Evolutionary conservation across 2,329 filamentous ascomycete species (phyloP).

Genomic region (Herpotrichia juniperi): DNA sequence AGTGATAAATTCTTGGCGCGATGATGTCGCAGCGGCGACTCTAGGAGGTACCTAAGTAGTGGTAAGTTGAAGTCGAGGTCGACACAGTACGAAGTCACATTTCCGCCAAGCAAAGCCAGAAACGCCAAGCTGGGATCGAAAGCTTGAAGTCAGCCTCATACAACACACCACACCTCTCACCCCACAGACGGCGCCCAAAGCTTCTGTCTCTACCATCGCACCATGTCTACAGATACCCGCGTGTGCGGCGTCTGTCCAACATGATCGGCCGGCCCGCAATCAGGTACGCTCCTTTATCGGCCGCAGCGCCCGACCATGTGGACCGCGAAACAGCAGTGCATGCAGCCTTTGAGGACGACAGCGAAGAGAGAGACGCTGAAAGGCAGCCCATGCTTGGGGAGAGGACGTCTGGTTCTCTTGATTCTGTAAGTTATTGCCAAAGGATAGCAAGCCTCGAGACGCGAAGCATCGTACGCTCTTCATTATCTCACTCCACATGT

Average conservation of each 20-base stretch:
- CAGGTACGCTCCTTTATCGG: constrained; percentile 1
- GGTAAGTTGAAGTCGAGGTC: no score
- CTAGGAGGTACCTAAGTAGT: no score
- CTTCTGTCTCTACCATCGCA: neutral
- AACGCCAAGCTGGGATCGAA: constrained; percentile 1
- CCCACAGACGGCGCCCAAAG: no score
- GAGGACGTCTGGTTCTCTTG: neutral
- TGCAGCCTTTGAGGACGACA: neutral
- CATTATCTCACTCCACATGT: neutral
- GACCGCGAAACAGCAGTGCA: neutral
- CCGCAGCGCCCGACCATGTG: neutral
- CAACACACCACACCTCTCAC: no score
- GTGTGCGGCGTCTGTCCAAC: neutral
- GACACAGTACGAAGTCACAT: no score
- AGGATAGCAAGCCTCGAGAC: no score
- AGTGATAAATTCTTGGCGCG: no score
- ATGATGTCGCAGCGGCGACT: no score
- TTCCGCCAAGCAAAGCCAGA: neutral
- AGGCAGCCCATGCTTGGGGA: neutral
- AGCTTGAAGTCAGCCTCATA: constrained; percentile 4
- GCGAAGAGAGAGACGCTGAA: neutral
- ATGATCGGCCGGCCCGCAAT: neutral
- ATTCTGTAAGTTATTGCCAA: constrained; percentile 1
- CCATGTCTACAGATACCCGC: neutral
- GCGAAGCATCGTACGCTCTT: neutral